Percentiles rank a stretch among this genome's conserved stretches.
Conservation (phyloP, 208 protist species). For the Leishmania aethiopica region DNA sequence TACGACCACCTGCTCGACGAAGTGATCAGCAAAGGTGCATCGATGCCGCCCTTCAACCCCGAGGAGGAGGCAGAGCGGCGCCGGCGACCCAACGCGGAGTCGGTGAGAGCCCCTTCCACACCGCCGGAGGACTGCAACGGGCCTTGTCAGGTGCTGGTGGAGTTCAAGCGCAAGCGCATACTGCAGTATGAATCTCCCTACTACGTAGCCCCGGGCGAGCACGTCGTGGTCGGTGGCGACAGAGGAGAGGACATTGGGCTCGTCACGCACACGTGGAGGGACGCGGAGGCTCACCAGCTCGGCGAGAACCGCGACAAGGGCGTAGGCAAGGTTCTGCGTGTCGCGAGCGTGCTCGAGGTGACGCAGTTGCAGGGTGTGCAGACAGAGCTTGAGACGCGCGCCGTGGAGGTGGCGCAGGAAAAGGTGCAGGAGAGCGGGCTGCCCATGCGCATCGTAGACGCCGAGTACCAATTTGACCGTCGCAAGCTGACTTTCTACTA, state of each 20-base stretch:
- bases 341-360: conserved; percentile 82
- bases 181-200: conserved; percentile 81
- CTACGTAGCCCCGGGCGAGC: conserved; percentile 84
- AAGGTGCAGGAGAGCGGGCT: conserved; percentile 86
- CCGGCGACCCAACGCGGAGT: conserved; percentile 57
- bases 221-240: conserved; percentile 91
- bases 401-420: conserved; percentile 84
- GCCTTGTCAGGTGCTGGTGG: conserved; percentile 90
- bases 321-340: conserved; percentile 77
- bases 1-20: conserved; percentile 66
- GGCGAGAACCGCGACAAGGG: conserved; percentile 47
- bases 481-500: conserved; percentile 94
- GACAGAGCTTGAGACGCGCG: conserved; percentile 85
- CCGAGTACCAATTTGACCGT: conserved; percentile 93
- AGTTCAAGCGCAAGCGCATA: conserved; percentile 89
- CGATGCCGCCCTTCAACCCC: conserved; percentile 29
- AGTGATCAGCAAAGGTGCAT: conserved; percentile 25
- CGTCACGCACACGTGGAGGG: conserved; percentile 76
- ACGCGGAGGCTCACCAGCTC: conserved; percentile 24
- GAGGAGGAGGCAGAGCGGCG: conserved; percentile 49
- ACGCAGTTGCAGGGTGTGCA: conserved; percentile 87
- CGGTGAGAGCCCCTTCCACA: conserved; percentile 40
- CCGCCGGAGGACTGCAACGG: conserved; percentile 56
- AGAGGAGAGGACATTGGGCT: conserved; percentile 92
- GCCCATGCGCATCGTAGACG: conserved; percentile 91